These are phyloP conservation scores for Eimeria mitis DNA, from an alignment of 169 alveolate genomes.

Conservation along the genomic window DNA sequence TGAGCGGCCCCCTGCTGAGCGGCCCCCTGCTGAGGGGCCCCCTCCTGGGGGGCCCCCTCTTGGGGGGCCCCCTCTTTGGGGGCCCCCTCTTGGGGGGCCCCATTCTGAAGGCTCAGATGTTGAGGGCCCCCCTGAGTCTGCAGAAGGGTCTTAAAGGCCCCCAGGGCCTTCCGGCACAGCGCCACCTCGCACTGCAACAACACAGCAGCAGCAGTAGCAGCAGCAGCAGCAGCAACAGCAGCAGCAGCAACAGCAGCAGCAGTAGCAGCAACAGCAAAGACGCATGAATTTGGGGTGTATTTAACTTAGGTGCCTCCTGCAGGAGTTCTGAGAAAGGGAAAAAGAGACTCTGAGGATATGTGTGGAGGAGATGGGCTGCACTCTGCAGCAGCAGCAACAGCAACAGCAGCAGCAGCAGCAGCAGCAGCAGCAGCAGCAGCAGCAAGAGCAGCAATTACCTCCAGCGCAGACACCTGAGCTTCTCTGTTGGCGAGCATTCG, in stretches of 20 bases:
- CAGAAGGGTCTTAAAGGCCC: not conserved
- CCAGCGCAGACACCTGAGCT: conserved; percentile 1
- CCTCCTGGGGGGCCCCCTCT: not conserved
- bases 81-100: not conserved
- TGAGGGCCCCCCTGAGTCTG: not conserved
- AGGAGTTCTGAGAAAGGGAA: too few species aligned
- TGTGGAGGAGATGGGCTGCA: not conserved
- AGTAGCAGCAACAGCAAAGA: conserved; percentile 2
- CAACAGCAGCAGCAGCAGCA: not conserved
- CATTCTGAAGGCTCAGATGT: not conserved
- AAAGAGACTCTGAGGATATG: not conserved
- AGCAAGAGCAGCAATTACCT: not conserved
- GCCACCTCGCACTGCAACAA: conserved; percentile 29
- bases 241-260: not conserved
- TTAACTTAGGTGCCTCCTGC: too few species aligned
- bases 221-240: conserved; percentile 6
- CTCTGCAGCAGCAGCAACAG: not conserved
- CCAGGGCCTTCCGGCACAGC: conserved; percentile 14
- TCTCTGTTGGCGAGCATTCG: conserved; percentile 11
- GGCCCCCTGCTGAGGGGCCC: not conserved
- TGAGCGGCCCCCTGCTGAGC: not conserved
- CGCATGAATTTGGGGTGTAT: too few species aligned
- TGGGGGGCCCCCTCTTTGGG: not conserved
- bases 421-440: not conserved
- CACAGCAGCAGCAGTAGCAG: conserved; percentile 30